Percentiles rank a stretch among this genome's conserved stretches.
These are phyloP conservation scores for Austroboletus eburneus DNA, from an alignment of 768 basidiomycete genomes.

Conservation along the genomic window DNA sequence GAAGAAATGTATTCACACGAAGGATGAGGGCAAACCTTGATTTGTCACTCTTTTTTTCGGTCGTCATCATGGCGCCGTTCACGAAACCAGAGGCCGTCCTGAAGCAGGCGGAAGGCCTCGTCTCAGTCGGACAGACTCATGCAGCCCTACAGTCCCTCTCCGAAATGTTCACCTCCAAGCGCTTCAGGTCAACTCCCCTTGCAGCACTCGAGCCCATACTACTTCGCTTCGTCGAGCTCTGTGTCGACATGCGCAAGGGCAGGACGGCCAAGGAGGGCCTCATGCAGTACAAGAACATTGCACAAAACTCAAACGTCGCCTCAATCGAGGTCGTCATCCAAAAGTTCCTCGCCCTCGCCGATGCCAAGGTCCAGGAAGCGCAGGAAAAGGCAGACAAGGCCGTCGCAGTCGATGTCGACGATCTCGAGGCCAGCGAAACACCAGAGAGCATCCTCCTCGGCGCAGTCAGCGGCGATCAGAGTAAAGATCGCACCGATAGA, in stretches of 20 bases:
- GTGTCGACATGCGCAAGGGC: slow-evolving; percentile 92
- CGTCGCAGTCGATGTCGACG: slow-evolving; percentile 80
- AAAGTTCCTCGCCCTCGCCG: slow-evolving; percentile 78
- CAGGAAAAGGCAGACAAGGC: slow-evolving; percentile 80
- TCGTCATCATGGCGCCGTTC: no score
- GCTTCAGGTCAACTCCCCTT: slow-evolving; percentile 88
- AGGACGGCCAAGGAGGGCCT: slow-evolving; percentile 92
- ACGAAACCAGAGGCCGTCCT: no score
- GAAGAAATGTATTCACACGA: no score
- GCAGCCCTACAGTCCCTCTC: slow-evolving; percentile 88
- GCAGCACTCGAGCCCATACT: no score
- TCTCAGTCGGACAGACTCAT: slow-evolving; percentile 88
- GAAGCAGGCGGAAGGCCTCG: no score
- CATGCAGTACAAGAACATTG: slow-evolving; percentile 97
- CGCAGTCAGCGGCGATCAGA: slow-evolving; percentile 86
- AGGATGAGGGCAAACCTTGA: no score
- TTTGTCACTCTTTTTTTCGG: background rate
- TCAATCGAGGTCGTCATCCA: slow-evolving; percentile 92
- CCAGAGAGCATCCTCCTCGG: slow-evolving; percentile 89
- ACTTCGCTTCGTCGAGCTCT: slow-evolving; percentile 92
- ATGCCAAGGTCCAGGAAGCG: slow-evolving; percentile 78
- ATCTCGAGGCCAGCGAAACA: slow-evolving; percentile 93
- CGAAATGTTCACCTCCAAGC: slow-evolving; percentile 91
- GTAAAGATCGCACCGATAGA: slow-evolving; percentile 83
- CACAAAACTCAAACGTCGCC: slow-evolving; percentile 85